A percentile compares a stretch with the other conserved stretches of the same genome.
These are phyloP conservation scores for Hygrophoropsis aurantiaca DNA, from an alignment of 768 basidiomycete genomes.

Conservation along the genomic window DNA sequence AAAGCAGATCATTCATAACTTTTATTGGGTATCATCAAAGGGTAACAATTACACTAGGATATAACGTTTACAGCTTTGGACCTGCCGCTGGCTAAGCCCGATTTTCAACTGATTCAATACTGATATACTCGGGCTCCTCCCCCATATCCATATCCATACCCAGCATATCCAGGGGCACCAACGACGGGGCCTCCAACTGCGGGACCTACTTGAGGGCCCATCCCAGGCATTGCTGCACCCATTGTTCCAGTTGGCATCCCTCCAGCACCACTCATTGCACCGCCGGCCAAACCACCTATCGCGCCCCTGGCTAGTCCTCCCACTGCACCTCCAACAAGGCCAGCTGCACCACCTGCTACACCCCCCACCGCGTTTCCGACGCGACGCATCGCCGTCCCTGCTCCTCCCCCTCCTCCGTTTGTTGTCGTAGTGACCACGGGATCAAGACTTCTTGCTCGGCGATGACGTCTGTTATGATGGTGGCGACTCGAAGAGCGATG, in stretches of 20 bases:
- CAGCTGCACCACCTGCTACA: conserved; percentile 1
- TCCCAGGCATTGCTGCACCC: background rate
- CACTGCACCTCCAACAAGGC: conserved; percentile 2
- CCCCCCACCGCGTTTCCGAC: conserved; percentile 1
- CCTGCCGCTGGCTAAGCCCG: too few species aligned
- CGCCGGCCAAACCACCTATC: background rate
- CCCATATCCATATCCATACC: conserved; percentile 1
- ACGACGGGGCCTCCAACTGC: background rate
- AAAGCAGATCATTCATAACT: too few species aligned
- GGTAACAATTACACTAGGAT: background rate
- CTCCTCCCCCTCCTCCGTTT: background rate
- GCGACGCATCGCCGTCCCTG: background rate
- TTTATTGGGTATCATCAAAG: too few species aligned
- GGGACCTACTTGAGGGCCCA: too few species aligned
- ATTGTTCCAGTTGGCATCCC: background rate
- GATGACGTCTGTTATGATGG: background rate
- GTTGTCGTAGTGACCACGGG: background rate
- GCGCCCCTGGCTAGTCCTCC: conserved; percentile 4
- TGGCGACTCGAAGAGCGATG: background rate
- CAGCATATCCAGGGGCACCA: background rate
- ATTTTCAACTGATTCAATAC: background rate
- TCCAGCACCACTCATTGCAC: background rate
- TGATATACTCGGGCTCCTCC: conserved; percentile 2
- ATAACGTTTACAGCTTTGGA: too few species aligned
- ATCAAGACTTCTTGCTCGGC: conserved; percentile 5